Evolutionary conservation across 345 rosid species (phyloP), one percentile per base, ranked within the genome.

Genomic region (Melaleuca quinquenervia): DNA sequence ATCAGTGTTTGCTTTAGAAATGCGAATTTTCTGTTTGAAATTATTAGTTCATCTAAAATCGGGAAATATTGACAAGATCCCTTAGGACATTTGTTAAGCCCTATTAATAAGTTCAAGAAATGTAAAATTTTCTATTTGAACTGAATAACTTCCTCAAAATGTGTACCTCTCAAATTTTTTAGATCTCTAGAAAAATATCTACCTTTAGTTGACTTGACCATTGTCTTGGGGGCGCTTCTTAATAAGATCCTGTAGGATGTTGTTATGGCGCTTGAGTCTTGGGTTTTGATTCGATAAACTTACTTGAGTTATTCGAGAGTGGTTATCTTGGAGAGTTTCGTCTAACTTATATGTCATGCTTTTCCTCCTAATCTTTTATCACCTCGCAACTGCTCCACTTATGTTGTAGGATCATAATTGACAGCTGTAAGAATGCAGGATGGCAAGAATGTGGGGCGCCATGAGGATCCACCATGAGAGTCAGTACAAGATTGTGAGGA

Each of bases 361-460:
- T 41, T 10, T 83, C 58, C 80, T 83, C 78, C 27, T 76, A 18
- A 87, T 32, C 84, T 50, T 84, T 80, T 64, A 13, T 5, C 36
- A 51, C 60, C 13, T 45, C 0, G 11, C 49, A 32, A 62, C 53
- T 70, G 80, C 80, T 18, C 48, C 0, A 0, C 48, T 36, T 5
- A 36, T 16, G 24, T 36, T 70, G 80, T 36, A 18, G 48, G 7
- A 52, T 29, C 44, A 52, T 27, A 21, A 60, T 36, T 51, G 27
- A 24, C 55, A 82, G 53, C 29, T 83, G 41, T n/a, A 8, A 70
- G 82, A 85, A 88, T 91, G 88, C 90, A 97, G 99, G 90, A 95
- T 97, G 99, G 94, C 93, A 1, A 89, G 58, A 49, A 97, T 96
- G 99, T 97, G 99, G 99, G 95, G 87, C 8, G 84, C 90, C 87